phyloP scores from a whole-genome alignment of 106 monocot genomes.

The Dendrobium officinale region DNA sequence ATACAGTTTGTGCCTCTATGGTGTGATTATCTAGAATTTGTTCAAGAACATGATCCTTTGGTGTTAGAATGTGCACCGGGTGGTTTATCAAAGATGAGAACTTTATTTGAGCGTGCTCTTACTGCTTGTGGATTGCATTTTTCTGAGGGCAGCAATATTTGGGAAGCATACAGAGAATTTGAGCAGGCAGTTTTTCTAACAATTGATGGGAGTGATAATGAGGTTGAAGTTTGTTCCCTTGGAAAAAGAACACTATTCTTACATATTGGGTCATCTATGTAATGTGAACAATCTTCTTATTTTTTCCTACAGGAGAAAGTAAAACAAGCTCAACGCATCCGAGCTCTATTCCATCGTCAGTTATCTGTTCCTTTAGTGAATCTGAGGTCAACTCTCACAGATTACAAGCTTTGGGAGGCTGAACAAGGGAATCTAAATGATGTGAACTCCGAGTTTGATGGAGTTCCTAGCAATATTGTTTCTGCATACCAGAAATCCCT shows the following conservation, averaged over 20 bases:
- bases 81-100: slow-evolving; percentile 81
- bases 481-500: slow-evolving; percentile 68
- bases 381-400: slow-evolving; percentile 41
- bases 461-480: slow-evolving; percentile 57
- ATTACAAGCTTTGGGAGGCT: slow-evolving; percentile 85
- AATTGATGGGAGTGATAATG: slow-evolving; percentile 37
- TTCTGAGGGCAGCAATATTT: slow-evolving; percentile 69
- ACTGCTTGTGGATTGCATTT: slow-evolving; percentile 80
- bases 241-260: not conserved
- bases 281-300: not conserved
- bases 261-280: not conserved
- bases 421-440: slow-evolving; percentile 63
- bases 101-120: slow-evolving; percentile 84
- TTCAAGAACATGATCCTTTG: slow-evolving; percentile 72
- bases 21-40: slow-evolving; percentile 82
- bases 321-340: slow-evolving; percentile 68
- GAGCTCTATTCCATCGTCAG: slow-evolving; percentile 83
- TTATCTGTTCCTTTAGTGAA: slow-evolving; percentile 74
- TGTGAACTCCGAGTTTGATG: slow-evolving; percentile 38
- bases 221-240: slow-evolving; percentile 30
- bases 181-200: slow-evolving; percentile 81
- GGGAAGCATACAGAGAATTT: slow-evolving; percentile 90
- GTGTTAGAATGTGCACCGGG: slow-evolving; percentile 66
- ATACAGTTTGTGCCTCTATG: slow-evolving; percentile 87
- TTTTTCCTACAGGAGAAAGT: slow-evolving; percentile 53